Percentiles rank a stretch among this genome's conserved stretches.
Evolutionary conservation across 768 basidiomycete genomes (phyloP).

Genomic region (Lactarius hatsudake): DNA sequence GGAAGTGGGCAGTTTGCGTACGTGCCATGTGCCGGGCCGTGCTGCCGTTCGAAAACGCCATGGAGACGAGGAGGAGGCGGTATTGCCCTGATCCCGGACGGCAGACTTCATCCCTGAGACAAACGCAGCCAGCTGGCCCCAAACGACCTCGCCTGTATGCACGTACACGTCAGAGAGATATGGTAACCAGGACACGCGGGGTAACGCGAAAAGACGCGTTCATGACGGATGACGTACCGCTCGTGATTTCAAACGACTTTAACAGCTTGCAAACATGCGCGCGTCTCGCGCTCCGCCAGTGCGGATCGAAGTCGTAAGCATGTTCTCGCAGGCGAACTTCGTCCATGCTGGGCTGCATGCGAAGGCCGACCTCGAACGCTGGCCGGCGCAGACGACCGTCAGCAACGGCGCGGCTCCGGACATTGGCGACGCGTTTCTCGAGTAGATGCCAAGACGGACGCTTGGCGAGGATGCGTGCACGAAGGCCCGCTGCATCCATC

Average conservation of each 20-base stretch:
- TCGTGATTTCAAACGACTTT: slow-evolving; percentile 19
- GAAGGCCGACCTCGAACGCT: slow-evolving; percentile 13
- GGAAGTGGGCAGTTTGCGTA: not conserved
- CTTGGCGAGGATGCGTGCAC: slow-evolving; percentile 17
- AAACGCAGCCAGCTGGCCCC: slow-evolving; percentile 23
- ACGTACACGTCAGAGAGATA: not conserved
- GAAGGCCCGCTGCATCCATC: slow-evolving; percentile 16
- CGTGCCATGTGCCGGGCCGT: slow-evolving; percentile 26
- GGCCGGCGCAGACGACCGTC: slow-evolving; percentile 23
- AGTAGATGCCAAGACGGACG: slow-evolving; percentile 17
- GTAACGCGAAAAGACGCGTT: not conserved
- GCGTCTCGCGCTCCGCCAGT: slow-evolving; percentile 12
- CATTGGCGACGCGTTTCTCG: slow-evolving; percentile 19
- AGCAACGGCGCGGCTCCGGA: slow-evolving; percentile 14
- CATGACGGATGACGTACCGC: slow-evolving; percentile 13
- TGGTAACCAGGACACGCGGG: not conserved
- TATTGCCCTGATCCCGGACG: slow-evolving; percentile 4
- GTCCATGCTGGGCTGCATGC: slow-evolving; percentile 20
- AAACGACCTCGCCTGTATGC: slow-evolving; percentile 22
- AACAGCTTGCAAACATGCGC: slow-evolving; percentile 12
- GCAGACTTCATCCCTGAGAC: slow-evolving; percentile 25
- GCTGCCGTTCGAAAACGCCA: slow-evolving; percentile 26
- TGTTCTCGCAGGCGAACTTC: slow-evolving; percentile 18
- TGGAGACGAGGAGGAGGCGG: slow-evolving; percentile 5
- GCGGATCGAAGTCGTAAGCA: slow-evolving; percentile 18